These are phyloP conservation scores for Yamadazyma ubonensis DNA, from an alignment of 805 yeast genomes.

Conservation along the genomic window DNA sequence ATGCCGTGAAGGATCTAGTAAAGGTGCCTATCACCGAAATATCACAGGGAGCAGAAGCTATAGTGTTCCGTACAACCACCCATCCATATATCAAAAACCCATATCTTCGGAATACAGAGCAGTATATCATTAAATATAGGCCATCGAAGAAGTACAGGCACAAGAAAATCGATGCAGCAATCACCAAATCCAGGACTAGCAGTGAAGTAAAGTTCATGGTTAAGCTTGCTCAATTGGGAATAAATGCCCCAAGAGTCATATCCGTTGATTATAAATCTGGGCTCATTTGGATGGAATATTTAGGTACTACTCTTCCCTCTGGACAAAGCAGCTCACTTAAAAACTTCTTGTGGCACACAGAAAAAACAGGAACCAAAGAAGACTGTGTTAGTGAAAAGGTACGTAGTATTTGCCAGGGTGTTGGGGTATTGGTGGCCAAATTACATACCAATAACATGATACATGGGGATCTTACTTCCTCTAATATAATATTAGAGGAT, in stretches of 20 bases:
- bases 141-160: slow-evolving; percentile 93
- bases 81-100: slow-evolving; percentile 62
- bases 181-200: slow-evolving; percentile 78
- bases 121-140: slow-evolving; percentile 74
- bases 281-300: slow-evolving; percentile 80
- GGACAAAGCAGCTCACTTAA: slow-evolving; percentile 63
- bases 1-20: slow-evolving; percentile 41
- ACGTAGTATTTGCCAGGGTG: slow-evolving; percentile 44
- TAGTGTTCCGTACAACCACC: slow-evolving; percentile 58
- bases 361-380: slow-evolving; percentile 22
- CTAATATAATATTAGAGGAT: slow-evolving; percentile 64
- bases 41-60: slow-evolving; percentile 92
- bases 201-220: slow-evolving; percentile 80
- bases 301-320: slow-evolving; percentile 57
- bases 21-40: slow-evolving; percentile 52
- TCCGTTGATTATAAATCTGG: slow-evolving; percentile 79
- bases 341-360: slow-evolving; percentile 69
- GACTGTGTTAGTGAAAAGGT: slow-evolving; percentile 37
- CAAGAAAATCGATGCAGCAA: slow-evolving; percentile 68
- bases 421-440: slow-evolving; percentile 67
- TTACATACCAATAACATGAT: slow-evolving; percentile 76
- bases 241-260: slow-evolving; percentile 71
- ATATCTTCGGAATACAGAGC: slow-evolving; percentile 22
- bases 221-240: slow-evolving; percentile 51
- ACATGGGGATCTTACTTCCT: slow-evolving; percentile 93